phyloP scores from a whole-genome alignment of 106 monocot genomes.

The Allium fistulosum region DNA sequence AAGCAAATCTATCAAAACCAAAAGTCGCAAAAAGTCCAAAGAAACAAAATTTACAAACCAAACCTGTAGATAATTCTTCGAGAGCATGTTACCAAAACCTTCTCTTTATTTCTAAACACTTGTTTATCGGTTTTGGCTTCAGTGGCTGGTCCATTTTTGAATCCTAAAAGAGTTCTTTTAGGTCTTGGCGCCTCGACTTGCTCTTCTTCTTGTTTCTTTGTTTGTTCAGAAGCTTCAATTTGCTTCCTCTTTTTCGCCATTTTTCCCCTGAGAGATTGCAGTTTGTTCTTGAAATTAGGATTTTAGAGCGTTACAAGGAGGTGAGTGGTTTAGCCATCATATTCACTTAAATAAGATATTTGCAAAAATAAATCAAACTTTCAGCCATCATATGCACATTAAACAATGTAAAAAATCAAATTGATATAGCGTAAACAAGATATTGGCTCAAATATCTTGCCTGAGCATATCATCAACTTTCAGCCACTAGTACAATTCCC shows the following conservation, averaged over 20 bases:
- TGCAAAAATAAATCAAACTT: no score
- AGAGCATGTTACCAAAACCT: slow-evolving; percentile 88
- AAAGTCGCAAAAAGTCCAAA: background rate
- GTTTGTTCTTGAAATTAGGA: no score
- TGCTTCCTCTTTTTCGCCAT: slow-evolving; percentile 94
- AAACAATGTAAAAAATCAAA: no score
- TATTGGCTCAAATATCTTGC: no score
- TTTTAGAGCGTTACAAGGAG: no score
- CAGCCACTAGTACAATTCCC: no score
- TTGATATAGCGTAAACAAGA: no score
- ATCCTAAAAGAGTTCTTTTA: slow-evolving; percentile 62
- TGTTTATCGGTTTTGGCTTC: slow-evolving; percentile 7
- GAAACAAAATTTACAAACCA: slow-evolving; percentile 1
- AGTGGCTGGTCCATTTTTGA: slow-evolving; percentile 40
- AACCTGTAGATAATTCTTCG: slow-evolving; percentile 82
- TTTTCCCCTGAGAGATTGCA: no score
- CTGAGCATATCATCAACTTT: no score
- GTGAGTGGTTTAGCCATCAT: no score
- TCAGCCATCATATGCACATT: no score
- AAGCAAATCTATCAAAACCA: background rate
- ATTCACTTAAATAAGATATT: no score
- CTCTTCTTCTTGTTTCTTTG: slow-evolving; percentile 26
- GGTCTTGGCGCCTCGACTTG: slow-evolving; percentile 21
- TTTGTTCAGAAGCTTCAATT: slow-evolving; percentile 9
- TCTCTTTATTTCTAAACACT: slow-evolving; percentile 86